Base-by-base conservation (phyloP, 2,329 filamentous ascomycete species). In the Aureobasidium sp. region DNA sequence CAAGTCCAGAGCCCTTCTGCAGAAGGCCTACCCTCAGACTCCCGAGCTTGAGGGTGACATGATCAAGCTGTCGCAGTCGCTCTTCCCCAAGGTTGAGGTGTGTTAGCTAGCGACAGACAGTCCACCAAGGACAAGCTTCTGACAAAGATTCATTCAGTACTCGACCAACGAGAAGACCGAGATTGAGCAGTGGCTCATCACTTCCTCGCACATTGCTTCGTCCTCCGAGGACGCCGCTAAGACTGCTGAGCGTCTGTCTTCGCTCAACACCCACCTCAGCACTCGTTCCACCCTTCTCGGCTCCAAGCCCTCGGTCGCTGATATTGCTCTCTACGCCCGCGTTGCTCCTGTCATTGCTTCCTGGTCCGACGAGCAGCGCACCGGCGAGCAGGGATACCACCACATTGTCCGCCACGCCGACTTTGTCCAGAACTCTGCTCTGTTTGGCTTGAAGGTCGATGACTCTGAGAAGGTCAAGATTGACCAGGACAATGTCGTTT, bases 371-470 rank as follows among this genome's bases (percentile, higher is more conserved):
- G 94, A 98, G 82, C 89, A 97, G 86, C 90, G 93, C 76, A 97
- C 95, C 27, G 95, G 95, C 69, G 90, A 97, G 83, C 87, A 94
- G 69, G 95, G 95, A 68, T 91, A 92, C 79, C 95, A 97, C 69
- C 91, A 98, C 81, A 92, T 98, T 71, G 93, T 98, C 66, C 93
- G 95, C 71, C 92, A 93, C 78, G 81, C 98, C 75, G 95, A 98
- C 82, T 97, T 98, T 77, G 93, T 98, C 70, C 95, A 98, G 85
- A 97, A 97, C 83, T 91, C 93, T 54, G 84, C 90, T 1, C 71
- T 89, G 53, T 86, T 97, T 69, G 90, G 86, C 23, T 85, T 97
- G 67, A 87, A 88, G 68, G 82, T 97, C 70, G 84, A 86, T 68
- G 88, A 91, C 18, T 85, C 82, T 62, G 90, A 96, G 76, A 97